Evolutionary conservation across 768 basidiomycete genomes (phyloP), one percentile per base, ranked within the genome.

Genomic region (Boletus barrowsii): DNA sequence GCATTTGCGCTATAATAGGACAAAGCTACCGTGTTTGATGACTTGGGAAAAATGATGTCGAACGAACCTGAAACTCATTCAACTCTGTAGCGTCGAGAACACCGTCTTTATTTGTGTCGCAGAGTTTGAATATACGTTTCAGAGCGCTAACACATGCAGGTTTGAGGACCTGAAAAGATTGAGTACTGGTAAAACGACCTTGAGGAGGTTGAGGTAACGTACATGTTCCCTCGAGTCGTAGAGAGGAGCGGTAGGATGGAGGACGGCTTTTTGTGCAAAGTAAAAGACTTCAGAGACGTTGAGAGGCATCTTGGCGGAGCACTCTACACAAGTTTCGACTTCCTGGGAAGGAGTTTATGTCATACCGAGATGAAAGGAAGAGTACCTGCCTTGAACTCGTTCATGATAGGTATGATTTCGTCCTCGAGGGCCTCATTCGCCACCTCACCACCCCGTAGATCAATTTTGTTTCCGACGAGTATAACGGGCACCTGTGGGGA

Each of bases 231-330:
- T 76, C 2, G 94, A 96, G 69, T 99, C 96, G 68, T 98, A 99
- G 18, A 99, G 75, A 7, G 96, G 96, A 7, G 96, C 96, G 1
- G 94, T 96, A 3, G 96, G 96, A 67, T 99, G 93, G 11, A 98
- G 75, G 32, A 99, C 96, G 13, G 96, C 96, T 68, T 97, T 98
- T 72, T 97, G 95, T 2, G 96, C 96, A 70, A 98, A 98, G 72
- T 96, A 98, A 76, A 98, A 94, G 30, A 98, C 93, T 71, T 96
- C 95, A 15, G 94, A 95, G 54, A 98, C 88, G 69, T 98, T 98
- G 57, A 95, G 70, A 26, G 91, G 87, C 48, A 88, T 74, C 68
- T 89, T 88, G 4, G 94, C 94, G n/a, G 93, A 96, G 66, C 91
- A 93, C 74, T 98, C 96, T 30, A 98, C 90, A 64, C 95, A 98